Conservation (phyloP, 2,329 filamentous ascomycete species). For the Monosporascus sp. region DNA sequence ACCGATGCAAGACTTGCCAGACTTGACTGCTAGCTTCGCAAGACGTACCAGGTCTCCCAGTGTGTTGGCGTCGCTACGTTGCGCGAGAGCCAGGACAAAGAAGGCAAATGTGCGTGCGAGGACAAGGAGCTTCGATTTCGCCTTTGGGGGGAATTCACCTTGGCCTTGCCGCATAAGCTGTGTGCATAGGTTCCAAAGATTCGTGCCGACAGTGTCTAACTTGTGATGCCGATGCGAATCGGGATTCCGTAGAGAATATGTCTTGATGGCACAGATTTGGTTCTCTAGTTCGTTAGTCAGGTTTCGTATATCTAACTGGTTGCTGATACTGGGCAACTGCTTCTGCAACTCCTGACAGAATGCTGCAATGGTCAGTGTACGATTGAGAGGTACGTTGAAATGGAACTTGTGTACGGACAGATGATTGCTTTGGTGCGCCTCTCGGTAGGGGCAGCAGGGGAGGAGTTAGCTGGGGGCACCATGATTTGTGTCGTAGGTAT, state of each 20-base stretch:
- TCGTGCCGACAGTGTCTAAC: constrained; percentile 51
- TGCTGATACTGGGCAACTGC: constrained; percentile 21
- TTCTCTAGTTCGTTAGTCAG: constrained; percentile 37
- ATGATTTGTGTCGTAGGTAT: constrained; percentile 2
- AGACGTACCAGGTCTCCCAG: constrained; percentile 47
- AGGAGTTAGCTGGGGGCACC: constrained; percentile 6
- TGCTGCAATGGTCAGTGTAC: constrained; percentile 14
- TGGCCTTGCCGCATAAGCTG: constrained; percentile 37
- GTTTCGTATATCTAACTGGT: constrained; percentile 21
- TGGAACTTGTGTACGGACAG: constrained; percentile 18
- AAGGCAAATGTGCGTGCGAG: constrained; percentile 55
- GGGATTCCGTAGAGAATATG: constrained; percentile 26
- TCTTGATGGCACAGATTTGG: constrained; percentile 29
- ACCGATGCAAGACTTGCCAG: constrained; percentile 59
- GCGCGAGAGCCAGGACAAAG: constrained; percentile 57
- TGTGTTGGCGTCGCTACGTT: constrained; percentile 24
- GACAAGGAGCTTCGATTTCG: constrained; percentile 29
- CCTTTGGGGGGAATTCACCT: constrained; percentile 8
- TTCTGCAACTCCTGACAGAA: constrained; percentile 22
- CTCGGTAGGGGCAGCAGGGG: constrained; percentile 18
- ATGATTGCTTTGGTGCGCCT: constrained; percentile 27
- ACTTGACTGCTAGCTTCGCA: constrained; percentile 63
- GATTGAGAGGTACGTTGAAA: constrained; percentile 2
- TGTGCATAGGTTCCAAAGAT: constrained; percentile 64
- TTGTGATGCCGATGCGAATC: constrained; percentile 31